Evolutionary conservation across 441 rosid species (phyloP), one percentile per base, ranked within the genome.

Genomic region (Gossypium laxum): DNA sequence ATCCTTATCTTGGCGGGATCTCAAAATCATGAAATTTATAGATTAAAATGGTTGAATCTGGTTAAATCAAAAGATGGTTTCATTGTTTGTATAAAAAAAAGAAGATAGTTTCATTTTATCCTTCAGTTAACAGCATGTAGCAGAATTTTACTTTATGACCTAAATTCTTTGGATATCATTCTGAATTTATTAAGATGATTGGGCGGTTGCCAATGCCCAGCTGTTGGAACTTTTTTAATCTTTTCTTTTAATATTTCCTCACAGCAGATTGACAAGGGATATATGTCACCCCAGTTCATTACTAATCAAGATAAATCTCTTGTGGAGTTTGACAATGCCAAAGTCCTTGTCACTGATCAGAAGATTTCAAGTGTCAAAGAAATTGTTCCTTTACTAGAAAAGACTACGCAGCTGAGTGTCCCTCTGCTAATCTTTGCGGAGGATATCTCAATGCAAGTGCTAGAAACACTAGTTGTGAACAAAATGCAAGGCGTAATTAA

Each of bases 341-440:
- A 73, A 82, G 85, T 93, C 72, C 85, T 93, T 5, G 91, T 93
- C 64, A 91, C 92, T 6, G 98, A 93, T 81, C 91, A 85, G 74
- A 85, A 80, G 81, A 91, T 91, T 67, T 69, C 83, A 65, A 41
- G 80, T 63, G 89, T 91, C 79, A 81, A 88, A 80, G 93, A 93
- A 64, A 70, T 93, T 69, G 72, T 87, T 75, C 91, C 98, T 63
- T 72, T 93, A 66, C 83, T 89, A 66, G 98, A 93, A 77, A 93
- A 93, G 81, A 82, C 91, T 66, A 87, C 77, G 50, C 98, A 93
- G 67, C 76, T 93, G 67, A 87, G 93, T 78, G 97, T 88, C 64
- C 97, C 98, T 5, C 81, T 93, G 28, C 88, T 91, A 59, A 84
- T 93, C 57, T 82, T 93, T 78, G 97, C 96, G 0, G 94, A 93